These are phyloP conservation scores for Hamigera avellanea DNA, from an alignment of 495 filamentous ascomycete species.

Conservation along the genomic window DNA sequence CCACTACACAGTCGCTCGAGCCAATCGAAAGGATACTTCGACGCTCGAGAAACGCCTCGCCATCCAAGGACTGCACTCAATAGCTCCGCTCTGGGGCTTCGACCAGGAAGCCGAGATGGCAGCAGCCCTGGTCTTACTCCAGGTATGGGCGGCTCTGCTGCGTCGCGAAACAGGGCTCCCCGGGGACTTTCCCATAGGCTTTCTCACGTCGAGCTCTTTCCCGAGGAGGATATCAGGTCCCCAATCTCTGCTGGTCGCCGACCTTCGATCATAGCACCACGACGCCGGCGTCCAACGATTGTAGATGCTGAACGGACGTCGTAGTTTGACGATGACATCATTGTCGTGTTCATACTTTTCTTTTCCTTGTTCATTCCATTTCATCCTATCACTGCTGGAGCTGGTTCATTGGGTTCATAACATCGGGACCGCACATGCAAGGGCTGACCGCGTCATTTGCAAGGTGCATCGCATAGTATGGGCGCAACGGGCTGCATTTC, in stretches of 20 bases:
- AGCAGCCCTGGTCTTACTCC: slow-evolving; percentile 19
- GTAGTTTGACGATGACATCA: slow-evolving; percentile 2
- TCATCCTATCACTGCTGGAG: slow-evolving; percentile 2
- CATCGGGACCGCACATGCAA: neutral
- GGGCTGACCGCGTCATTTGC: neutral
- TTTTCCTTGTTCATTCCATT: slow-evolving; percentile 6
- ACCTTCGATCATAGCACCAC: slow-evolving; percentile 21
- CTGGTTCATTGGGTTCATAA: slow-evolving; percentile 3
- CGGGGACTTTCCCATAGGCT: slow-evolving; percentile 33
- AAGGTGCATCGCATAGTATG: slow-evolving; percentile 11
- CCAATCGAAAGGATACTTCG: slow-evolving; percentile 29
- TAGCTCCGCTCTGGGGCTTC: slow-evolving; percentile 26
- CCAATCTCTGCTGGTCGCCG: slow-evolving; percentile 25
- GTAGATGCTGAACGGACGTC: slow-evolving; percentile 27
- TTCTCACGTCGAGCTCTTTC: slow-evolving; percentile 24
- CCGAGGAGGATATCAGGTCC: slow-evolving; percentile 24
- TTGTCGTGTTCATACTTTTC: slow-evolving; percentile 2
- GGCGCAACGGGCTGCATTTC: slow-evolving; percentile 11
- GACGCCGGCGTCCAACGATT: slow-evolving; percentile 27
- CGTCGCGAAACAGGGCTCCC: slow-evolving; percentile 30
- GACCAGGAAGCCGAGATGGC: slow-evolving; percentile 40
- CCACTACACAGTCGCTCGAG: slow-evolving; percentile 31
- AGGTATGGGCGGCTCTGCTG: slow-evolving; percentile 20
- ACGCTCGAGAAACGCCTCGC: slow-evolving; percentile 32
- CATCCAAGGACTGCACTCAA: slow-evolving; percentile 31